Base-by-base conservation (phyloP, 768 basidiomycete species). In the Exidia glandulosa region DNA sequence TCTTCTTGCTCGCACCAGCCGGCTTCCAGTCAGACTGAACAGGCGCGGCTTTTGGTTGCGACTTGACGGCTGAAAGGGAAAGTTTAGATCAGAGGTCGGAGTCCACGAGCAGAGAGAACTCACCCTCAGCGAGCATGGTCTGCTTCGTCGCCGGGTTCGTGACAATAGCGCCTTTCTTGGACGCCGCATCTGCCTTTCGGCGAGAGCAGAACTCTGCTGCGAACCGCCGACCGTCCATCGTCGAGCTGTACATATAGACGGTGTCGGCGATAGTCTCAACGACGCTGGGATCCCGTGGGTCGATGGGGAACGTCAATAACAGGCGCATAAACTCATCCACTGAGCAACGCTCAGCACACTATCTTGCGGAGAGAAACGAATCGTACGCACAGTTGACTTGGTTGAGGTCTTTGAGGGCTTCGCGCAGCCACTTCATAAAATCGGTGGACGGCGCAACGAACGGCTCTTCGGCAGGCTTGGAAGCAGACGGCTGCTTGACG, bases 261-360 rank as follows among this genome's bases (percentile, higher is more conserved):
- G 89, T 79, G 70, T 98, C 96, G 27, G 90, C 89, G 64, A 99
- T 98, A 69, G 96, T 86, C 73, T 99, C 96, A 48, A 84, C 74
- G 0, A 88, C 91, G 16, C 82, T 84, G 65, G 82, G 75, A 31
- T 54, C 50, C 66, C 88, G 90, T 23, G 88, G 90, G 64, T 98
- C 94, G 57, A 97, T 73, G 2, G 95, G 90, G 78, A 99, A 98
- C 1, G 89, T 85, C 29, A 99, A 81, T 27, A 99, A 76, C 92
- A 98, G 95, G 52, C 89, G 86, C 68, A 92, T 86, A 69, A 98
- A 94, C 65, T 98, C 96, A 70, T 98, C 96, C 58, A 95, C 94
- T 96, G 66, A 3, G 57, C 37, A 33, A 41, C 7, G 31, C 33
- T 27, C 27, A 59, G 9, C 23, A 16, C 12, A 23, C 10, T 23